Base-by-base conservation (phyloP, 805 yeast genomes). In the Yamadazyma akitaensis region DNA sequence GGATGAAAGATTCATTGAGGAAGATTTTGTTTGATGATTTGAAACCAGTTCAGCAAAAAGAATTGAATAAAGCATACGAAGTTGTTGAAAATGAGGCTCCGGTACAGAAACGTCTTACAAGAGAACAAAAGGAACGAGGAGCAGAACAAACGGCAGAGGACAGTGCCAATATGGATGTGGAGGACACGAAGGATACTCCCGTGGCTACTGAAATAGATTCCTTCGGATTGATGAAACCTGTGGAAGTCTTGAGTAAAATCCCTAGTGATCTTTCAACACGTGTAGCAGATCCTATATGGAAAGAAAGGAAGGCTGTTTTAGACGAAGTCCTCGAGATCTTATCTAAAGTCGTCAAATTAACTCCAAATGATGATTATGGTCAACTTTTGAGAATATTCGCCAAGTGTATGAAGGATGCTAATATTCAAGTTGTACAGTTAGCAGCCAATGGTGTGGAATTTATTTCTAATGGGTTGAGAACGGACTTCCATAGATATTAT, bases 21-120 rank as follows among this genome's bases (percentile, higher is more conserved):
- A 72, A 75, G 13, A 60, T 82, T 0, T 65, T 89, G 34, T 78
- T 88, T 46, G 78, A 84, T 2, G 81, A 81, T 24, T 74, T 94
- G 65, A 94, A 92, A 61, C 96, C 97, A 0, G 88, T 90, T 17
- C 98, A 92, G 63, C 92, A 88, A 64, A 86, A 84, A 52, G 98
- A 91, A 59, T 73, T 92, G 48, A 72, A 80, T 6, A 79, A 80
- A 31, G 82, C 80, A 21, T 88, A 92, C 61, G 85, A 75, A 37
- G 75, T 73, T 33, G 75, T 76, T 8, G 65, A 66, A 42, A 68
- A 58, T 37, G 56, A 59, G 1, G 31, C 37, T 1, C 80, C 81
- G 1, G 66, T 61, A 2, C 92, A 85, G 54, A 71, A 72, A 41
- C 67, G 92, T 53, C 64, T 74, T 13, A 71, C 88, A 18, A 72